A percentile compares a stretch with the other conserved stretches of the same genome.
Conservation (phyloP, 2,329 filamentous ascomycete species). For the Torrubiellomyces zombiae region DNA sequence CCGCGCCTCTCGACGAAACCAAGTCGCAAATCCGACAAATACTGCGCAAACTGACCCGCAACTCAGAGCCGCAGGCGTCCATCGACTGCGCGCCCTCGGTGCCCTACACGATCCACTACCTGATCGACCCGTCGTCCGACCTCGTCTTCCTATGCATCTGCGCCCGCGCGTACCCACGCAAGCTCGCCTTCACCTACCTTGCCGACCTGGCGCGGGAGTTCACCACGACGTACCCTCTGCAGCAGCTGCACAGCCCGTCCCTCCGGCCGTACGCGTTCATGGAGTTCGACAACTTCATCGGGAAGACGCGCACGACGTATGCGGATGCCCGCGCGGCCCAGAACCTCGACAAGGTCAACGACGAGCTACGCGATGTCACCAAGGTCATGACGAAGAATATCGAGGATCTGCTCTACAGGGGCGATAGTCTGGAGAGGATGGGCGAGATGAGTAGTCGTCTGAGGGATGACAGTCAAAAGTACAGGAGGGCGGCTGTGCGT, state of each 20-base stretch:
- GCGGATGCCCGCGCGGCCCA: conserved; percentile 79
- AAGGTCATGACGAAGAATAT: conserved; percentile 99
- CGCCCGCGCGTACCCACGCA: conserved; percentile 87
- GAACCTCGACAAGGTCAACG: conserved; percentile 89
- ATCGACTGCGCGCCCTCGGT: conserved; percentile 89
- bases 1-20: conserved; percentile 64
- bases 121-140: conserved; percentile 63
- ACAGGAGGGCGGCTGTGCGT: conserved; percentile 75
- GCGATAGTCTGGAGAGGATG: conserved; percentile 91
- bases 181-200: conserved; percentile 96
- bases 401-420: conserved; percentile 87
- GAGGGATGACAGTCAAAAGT: conserved; percentile 87
- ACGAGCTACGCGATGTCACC: conserved; percentile 92
- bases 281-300: conserved; percentile 95
- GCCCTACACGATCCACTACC: conserved; percentile 73
- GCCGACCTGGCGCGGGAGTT: conserved; percentile 85
- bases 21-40: conserved; percentile 85
- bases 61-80: conserved; percentile 76
- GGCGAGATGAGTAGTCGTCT: conserved; percentile 80
- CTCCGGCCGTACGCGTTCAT: conserved; percentile 91
- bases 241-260: conserved; percentile 55
- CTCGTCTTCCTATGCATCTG: conserved; percentile 89
- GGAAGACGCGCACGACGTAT: conserved; percentile 83
- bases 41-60: conserved; percentile 72
- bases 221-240: conserved; percentile 60